Conservation (phyloP, 2,329 filamentous ascomycete genomes). For the Drechmeria coniospora region DNA sequence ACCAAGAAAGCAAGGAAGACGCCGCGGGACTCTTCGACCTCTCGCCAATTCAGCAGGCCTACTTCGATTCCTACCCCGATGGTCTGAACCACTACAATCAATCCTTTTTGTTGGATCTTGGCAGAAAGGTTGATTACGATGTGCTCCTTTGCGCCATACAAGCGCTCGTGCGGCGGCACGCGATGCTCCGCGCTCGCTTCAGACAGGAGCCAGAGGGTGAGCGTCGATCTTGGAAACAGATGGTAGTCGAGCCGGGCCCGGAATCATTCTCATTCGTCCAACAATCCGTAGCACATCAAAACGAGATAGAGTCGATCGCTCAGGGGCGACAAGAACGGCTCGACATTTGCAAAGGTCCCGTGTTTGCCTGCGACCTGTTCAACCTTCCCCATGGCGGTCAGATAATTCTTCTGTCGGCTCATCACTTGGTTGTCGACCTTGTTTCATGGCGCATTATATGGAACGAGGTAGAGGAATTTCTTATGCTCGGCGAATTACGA, state of each 20-base stretch:
- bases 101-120: conserved; percentile 23
- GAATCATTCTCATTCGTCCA: conserved; percentile 1
- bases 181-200: conserved; percentile 22
- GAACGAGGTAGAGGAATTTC: conserved; percentile 6
- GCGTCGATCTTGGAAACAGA: conserved; percentile 11
- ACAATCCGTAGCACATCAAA: background rate
- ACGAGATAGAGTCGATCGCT: background rate
- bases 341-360: conserved; percentile 6
- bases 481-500: conserved; percentile 2
- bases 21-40: conserved; percentile 20
- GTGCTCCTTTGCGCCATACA: conserved; percentile 10
- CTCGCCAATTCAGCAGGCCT: conserved; percentile 28
- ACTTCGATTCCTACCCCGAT: conserved; percentile 18
- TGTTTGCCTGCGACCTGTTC: conserved; percentile 9
- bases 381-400: conserved; percentile 3
- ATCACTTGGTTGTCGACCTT: conserved; percentile 22
- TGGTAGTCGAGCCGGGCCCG: conserved; percentile 6
- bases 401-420: conserved; percentile 4
- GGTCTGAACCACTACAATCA: conserved; percentile 27
- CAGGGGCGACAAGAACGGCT: conserved; percentile 3
- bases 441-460: conserved; percentile 29
- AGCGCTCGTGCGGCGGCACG: conserved; percentile 14
- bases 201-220: background rate
- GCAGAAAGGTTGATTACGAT: conserved; percentile 1
- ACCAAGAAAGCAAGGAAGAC: conserved; percentile 3